phyloP scores from a whole-genome alignment of 306 rosid genomes.

The Inga laurina region DNA sequence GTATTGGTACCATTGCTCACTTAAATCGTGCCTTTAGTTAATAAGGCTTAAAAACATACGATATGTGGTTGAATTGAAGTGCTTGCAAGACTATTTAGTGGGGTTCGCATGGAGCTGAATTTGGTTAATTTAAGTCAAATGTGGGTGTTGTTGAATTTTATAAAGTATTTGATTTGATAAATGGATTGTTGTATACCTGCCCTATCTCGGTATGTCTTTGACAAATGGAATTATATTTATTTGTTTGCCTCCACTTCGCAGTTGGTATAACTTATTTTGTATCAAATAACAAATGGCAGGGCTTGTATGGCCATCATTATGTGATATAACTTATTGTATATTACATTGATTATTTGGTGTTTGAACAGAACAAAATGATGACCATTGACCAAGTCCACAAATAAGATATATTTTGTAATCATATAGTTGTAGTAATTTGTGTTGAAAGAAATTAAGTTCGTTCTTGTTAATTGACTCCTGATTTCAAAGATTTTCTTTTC shows the following conservation, averaged over 20 bases:
- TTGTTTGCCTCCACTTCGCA: neutral
- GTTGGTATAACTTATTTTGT: neutral
- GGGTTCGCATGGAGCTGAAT: neutral
- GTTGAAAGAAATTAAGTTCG: neutral
- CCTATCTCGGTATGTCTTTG: neutral
- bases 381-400: neutral
- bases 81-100: neutral
- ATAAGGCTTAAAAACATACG: neutral
- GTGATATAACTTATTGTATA: neutral
- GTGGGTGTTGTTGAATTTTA: neutral
- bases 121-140: neutral
- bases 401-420: neutral
- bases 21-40: neutral
- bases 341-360: neutral
- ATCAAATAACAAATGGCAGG: neutral
- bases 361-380: neutral
- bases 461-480: neutral
- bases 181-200: neutral
- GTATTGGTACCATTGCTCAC: neutral
- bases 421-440: neutral
- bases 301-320: neutral
- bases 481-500: constrained; percentile 11
- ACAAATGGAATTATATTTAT: neutral
- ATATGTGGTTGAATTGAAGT: neutral
- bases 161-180: neutral